Conservation (phyloP, 2,329 filamentous ascomycete genomes). For the Colletotrichum agaves region DNA sequence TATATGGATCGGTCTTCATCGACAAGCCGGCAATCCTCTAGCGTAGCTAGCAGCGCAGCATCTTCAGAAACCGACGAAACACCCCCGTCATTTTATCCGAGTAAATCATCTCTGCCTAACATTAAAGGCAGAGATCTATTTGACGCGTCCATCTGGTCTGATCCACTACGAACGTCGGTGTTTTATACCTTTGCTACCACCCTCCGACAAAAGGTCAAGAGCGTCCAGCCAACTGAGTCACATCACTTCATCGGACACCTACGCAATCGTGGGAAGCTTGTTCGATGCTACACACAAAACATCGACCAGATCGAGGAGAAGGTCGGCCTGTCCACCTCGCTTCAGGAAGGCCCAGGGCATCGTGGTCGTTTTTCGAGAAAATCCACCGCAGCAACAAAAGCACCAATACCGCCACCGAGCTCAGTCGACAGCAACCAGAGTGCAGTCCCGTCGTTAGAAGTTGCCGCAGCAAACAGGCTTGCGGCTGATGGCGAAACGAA, state of each 20-base stretch:
- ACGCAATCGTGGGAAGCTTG: slow-evolving; percentile 73
- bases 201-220: slow-evolving; percentile 70
- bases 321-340: slow-evolving; percentile 72
- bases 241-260: slow-evolving; percentile 77
- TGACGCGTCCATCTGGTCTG: slow-evolving; percentile 76
- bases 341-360: slow-evolving; percentile 70
- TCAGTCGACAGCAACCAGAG: background rate
- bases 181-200: slow-evolving; percentile 80
- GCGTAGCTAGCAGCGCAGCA: slow-evolving; percentile 50
- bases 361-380: slow-evolving; percentile 68
- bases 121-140: slow-evolving; percentile 79
- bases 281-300: slow-evolving; percentile 80
- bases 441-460: background rate
- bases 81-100: slow-evolving; percentile 52
- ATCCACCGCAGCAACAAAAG: slow-evolving; percentile 46
- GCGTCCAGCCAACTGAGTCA: slow-evolving; percentile 71
- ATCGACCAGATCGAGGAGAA: slow-evolving; percentile 80
- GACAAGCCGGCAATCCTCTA: slow-evolving; percentile 46
- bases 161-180: slow-evolving; percentile 73
- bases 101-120: slow-evolving; percentile 59
- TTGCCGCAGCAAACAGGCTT: background rate
- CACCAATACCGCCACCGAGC: slow-evolving; percentile 21
- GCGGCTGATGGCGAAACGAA: background rate
- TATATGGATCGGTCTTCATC: slow-evolving; percentile 53
- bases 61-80: slow-evolving; percentile 59